Evolutionary conservation across 257 asterid genomes (phyloP).

Genomic region (Sherardia arvensis): DNA sequence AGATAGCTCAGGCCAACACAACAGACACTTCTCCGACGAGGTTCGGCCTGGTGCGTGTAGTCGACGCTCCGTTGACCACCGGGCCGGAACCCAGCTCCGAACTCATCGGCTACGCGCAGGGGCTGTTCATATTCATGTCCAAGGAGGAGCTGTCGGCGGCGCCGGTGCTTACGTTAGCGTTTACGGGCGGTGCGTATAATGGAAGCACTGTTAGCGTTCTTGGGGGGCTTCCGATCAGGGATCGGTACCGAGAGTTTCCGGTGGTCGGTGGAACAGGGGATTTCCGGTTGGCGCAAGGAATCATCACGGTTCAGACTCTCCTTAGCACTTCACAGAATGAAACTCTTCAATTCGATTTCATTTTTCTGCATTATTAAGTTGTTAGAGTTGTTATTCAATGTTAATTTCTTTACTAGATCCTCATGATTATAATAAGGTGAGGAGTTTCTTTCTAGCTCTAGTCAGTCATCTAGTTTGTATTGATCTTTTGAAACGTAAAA

Average conservation of each 20-base stretch:
- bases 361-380: neutral
- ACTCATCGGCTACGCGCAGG: neutral
- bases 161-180: neutral
- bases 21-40: neutral
- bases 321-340: neutral
- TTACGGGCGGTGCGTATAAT: neutral
- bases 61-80: neutral
- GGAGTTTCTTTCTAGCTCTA: no score
- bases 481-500: no score
- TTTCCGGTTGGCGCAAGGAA: neutral
- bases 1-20: neutral
- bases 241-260: neutral
- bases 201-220: neutral
- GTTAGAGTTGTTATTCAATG: no score
- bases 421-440: no score
- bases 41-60: neutral
- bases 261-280: neutral
- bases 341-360: neutral
- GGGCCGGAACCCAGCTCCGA: neutral
- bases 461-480: no score
- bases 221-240: neutral
- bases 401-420: no score
- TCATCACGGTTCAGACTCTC: neutral
- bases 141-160: neutral
- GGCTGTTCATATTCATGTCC: neutral